These are phyloP conservation scores for Backusella parvicylindrica DNA, from an alignment of 192 early-diverging fungal species.

Conservation along the genomic window DNA sequence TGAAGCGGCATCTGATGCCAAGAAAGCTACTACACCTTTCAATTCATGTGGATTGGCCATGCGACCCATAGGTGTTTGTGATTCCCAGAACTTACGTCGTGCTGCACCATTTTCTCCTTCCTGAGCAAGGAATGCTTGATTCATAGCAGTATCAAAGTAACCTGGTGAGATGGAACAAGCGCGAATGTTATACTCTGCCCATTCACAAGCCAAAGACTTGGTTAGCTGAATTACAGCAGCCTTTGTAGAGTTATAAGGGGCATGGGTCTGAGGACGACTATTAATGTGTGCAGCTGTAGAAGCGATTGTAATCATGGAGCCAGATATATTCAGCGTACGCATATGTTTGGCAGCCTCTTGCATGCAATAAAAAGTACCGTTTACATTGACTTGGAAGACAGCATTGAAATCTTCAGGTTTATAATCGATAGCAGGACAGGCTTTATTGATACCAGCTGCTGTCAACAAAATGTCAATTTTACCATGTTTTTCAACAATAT, in stretches of 20 bases:
- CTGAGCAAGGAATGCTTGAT: conserved; percentile 12
- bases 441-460: conserved; percentile 33
- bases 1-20: conserved; percentile 59
- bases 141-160: conserved; percentile 39
- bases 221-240: conserved; percentile 39
- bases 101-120: conserved; percentile 19
- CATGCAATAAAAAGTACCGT: conserved; percentile 33
- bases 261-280: conserved; percentile 36
- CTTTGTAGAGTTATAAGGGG: conserved; percentile 45
- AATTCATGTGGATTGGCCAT: conserved; percentile 31
- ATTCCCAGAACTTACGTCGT: conserved; percentile 14
- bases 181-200: conserved; percentile 42
- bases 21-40: conserved; percentile 44
- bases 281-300: conserved; percentile 36
- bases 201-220: conserved; percentile 43
- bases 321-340: conserved; percentile 19
- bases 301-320: conserved; percentile 38
- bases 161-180: conserved; percentile 40
- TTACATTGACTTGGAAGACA: conserved; percentile 37
- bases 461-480: conserved; percentile 33
- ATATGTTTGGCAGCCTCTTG: conserved; percentile 36
- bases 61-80: conserved; percentile 24
- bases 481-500: conserved; percentile 30
- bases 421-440: conserved; percentile 27
- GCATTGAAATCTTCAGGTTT: conserved; percentile 18